Evolutionary conservation across 2,329 filamentous ascomycete species (phyloP).

Genomic region (Calcarisporium arbuscula): DNA sequence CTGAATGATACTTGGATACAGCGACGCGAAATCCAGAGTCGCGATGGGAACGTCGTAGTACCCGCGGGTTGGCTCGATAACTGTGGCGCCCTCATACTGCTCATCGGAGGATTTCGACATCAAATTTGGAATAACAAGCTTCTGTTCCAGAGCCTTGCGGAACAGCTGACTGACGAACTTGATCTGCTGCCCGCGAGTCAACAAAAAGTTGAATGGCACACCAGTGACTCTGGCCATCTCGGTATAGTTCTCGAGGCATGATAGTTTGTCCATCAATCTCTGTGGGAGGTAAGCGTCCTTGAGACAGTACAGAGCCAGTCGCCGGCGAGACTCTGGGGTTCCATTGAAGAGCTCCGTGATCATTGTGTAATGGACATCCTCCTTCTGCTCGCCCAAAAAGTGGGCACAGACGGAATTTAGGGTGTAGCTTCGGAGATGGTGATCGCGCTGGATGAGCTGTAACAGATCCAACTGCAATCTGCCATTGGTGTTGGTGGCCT

Average conservation of each 20-base stretch:
- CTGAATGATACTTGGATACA: slow-evolving; percentile 98
- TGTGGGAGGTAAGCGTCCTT: slow-evolving; percentile 97
- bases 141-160: slow-evolving; percentile 87
- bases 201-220: slow-evolving; percentile 90
- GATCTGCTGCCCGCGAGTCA: slow-evolving; percentile 90
- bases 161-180: slow-evolving; percentile 98
- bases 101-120: slow-evolving; percentile 66
- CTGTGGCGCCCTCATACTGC: slow-evolving; percentile 95
- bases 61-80: slow-evolving; percentile 88
- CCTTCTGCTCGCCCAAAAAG: slow-evolving; percentile 94
- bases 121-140: slow-evolving; percentile 88
- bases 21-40: slow-evolving; percentile 95
- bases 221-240: slow-evolving; percentile 99
- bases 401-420: slow-evolving; percentile 94
- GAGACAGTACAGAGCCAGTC: slow-evolving; percentile 89
- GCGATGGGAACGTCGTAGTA: slow-evolving; percentile 95
- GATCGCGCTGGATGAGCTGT: slow-evolving; percentile 90
- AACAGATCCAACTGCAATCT: slow-evolving; percentile 87
- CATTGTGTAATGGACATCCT: slow-evolving; percentile 98
- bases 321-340: slow-evolving; percentile 82
- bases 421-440: slow-evolving; percentile 93
- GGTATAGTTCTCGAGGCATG: slow-evolving; percentile 97
- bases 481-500: slow-evolving; percentile 90
- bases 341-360: slow-evolving; percentile 98
- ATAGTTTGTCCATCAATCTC: slow-evolving; percentile 91